Base-by-base conservation (phyloP, 2,329 filamentous ascomycete species). In the Colletotrichum musae region DNA sequence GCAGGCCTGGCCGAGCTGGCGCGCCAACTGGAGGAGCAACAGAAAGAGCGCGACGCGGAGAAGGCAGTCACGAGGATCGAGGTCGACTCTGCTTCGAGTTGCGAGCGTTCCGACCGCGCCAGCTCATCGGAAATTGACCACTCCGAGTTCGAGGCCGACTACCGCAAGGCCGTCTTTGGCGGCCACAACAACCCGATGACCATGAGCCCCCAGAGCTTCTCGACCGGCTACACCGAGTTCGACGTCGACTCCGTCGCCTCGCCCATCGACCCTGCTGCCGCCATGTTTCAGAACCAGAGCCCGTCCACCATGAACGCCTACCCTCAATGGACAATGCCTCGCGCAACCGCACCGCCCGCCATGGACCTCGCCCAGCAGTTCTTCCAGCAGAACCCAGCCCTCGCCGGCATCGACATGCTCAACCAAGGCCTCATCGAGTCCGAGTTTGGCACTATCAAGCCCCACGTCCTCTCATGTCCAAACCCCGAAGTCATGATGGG, bases 401-500 rank as follows among this genome's bases (percentile, higher is more conserved):
- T 83, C 59, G 80, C 83, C 72, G 80, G 81, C 58, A 80, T 85
- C 71, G 79, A 83, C 53, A 78, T 87, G 78, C 77, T 88, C 39
- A 84, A 80, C 61, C 86, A 87, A 68, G 83, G 84, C 3, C 76
- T 88, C 3, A 76, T 88, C 32, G 86, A 87, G 71, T 83, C 83
- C 3, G 84, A 86, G 48, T 87, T 87, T 58, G 84, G 85, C 45
- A 85, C 83, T 28, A 85, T 89, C 72, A 88, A 89, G 79, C 86
- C 87, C 13, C 85, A 88, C 64, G 82, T 86, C 52, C 79, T 89
- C 51, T 84, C 84, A 45, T 85, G 85, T 72, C 78, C 83, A 50
- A 86, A 87, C 60, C 81, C 85, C 1, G 86, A 88, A 52, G 84
- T 86, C 7, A 89, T 89, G 86, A 81, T 89, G 75, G 85, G 87